phyloP scores from a whole-genome alignment of 345 rosid species.

The Ricinus communis region DNA sequence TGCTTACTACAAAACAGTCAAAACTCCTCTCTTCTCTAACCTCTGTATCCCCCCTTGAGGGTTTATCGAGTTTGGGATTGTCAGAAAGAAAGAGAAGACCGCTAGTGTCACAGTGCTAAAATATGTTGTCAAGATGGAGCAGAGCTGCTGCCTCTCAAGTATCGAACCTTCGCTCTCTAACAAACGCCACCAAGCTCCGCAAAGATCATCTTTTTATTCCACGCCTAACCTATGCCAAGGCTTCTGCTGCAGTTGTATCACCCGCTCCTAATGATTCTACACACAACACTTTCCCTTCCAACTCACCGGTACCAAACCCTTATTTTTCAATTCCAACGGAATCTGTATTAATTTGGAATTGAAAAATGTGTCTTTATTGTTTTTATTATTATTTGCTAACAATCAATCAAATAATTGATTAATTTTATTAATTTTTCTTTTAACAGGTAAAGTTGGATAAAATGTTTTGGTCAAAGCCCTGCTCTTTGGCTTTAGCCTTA shows the following conservation, averaged over 20 bases:
- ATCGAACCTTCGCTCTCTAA: conserved; percentile 40
- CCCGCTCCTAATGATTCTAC: conserved; percentile 33
- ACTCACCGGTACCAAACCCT: conserved; percentile 38
- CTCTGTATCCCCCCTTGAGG: too few species aligned
- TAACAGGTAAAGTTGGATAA: conserved; percentile 70
- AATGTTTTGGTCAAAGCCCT: conserved; percentile 83
- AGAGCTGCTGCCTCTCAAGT: conserved; percentile 38
- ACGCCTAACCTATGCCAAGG: conserved; percentile 43
- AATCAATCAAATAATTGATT: background rate
- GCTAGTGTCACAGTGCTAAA: background rate
- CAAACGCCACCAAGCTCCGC: too few species aligned
- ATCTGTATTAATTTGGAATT: too few species aligned
- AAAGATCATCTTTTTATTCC: conserved; percentile 27
- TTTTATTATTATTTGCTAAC: background rate
- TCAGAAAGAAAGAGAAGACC: background rate
- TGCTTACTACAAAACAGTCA: too few species aligned
- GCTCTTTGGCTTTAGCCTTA: conserved; percentile 71
- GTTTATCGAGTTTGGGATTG: too few species aligned
- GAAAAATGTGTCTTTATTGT: too few species aligned
- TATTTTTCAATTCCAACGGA: too few species aligned
- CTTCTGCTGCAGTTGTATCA: conserved; percentile 37
- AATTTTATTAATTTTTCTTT: background rate
- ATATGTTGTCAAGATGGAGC: conserved; percentile 63
- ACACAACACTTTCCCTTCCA: conserved; percentile 31
- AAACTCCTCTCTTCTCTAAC: too few species aligned